phyloP scores from a whole-genome alignment of 768 basidiomycete genomes.

The Xerocomellus intermedius region DNA sequence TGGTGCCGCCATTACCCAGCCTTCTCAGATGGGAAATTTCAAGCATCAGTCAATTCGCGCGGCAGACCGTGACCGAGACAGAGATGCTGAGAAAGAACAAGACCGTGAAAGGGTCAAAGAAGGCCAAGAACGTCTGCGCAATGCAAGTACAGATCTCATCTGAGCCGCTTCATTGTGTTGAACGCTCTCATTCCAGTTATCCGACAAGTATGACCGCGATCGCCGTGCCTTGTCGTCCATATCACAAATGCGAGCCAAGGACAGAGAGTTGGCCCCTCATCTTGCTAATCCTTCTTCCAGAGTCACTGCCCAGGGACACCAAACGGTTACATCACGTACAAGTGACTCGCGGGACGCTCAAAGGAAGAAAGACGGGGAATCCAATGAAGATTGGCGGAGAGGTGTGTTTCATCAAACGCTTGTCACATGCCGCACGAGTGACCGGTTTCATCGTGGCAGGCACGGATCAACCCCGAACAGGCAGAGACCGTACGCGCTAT shows the following conservation, averaged over 20 bases:
- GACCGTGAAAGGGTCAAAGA: conserved; percentile 70
- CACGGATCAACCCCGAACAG: conserved; percentile 47
- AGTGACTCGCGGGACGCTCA: conserved; percentile 56
- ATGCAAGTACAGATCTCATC: conserved; percentile 40
- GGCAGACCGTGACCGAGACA: conserved; percentile 55
- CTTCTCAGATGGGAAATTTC: conserved; percentile 92
- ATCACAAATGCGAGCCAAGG: conserved; percentile 54
- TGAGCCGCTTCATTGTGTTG: background rate
- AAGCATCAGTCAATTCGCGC: conserved; percentile 81
- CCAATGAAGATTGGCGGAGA: conserved; percentile 83
- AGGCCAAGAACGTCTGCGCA: conserved; percentile 74
- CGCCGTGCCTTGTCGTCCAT: conserved; percentile 57
- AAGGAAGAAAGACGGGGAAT: conserved; percentile 72
- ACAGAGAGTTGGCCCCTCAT: conserved; percentile 67
- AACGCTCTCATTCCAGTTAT: conserved; percentile 50
- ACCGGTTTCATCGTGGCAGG: conserved; percentile 30
- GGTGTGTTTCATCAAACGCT: conserved; percentile 43
- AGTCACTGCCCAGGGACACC: conserved; percentile 34
- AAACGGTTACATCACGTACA: conserved; percentile 45
- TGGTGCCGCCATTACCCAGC: conserved; percentile 61
- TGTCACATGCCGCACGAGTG: background rate
- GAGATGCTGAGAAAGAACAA: conserved; percentile 45
- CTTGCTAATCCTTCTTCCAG: conserved; percentile 44
- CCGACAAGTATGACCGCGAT: conserved; percentile 86
- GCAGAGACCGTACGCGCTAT: conserved; percentile 55